phyloP scores from a whole-genome alignment of 352 stramenopile species.

The Thalassiosira hispida region DNA sequence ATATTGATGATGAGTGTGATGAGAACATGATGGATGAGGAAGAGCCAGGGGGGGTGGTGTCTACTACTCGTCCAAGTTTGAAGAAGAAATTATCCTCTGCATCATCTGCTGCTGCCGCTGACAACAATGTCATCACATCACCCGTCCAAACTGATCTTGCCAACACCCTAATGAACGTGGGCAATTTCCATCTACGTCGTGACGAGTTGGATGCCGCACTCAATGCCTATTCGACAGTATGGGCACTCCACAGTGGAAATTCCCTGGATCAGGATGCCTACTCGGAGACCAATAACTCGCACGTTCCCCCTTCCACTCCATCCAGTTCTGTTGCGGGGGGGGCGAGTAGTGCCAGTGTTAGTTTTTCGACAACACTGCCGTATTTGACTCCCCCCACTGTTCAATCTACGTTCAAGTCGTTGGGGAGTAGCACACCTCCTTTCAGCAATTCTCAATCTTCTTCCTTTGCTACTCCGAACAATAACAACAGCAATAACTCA shows the following conservation, averaged over 20 bases:
- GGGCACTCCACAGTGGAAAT: slow-evolving; percentile 15
- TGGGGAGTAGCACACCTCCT: too few species aligned
- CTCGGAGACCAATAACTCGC: background rate
- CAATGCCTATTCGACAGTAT: slow-evolving; percentile 33
- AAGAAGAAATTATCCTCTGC: too few species aligned
- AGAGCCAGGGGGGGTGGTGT: too few species aligned
- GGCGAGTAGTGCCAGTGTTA: background rate
- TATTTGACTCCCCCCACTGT: background rate
- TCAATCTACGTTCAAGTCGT: background rate
- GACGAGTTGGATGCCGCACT: slow-evolving; percentile 33
- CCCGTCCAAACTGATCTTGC: background rate
- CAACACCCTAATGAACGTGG: slow-evolving; percentile 34
- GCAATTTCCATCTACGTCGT: slow-evolving; percentile 30
- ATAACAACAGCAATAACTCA: background rate
- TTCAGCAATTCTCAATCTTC: background rate
- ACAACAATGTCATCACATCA: background rate
- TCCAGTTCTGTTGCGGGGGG: background rate
- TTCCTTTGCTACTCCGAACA: background rate
- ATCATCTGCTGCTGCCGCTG: too few species aligned
- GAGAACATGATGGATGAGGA: too few species aligned
- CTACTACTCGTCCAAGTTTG: too few species aligned
- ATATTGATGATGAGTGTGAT: too few species aligned
- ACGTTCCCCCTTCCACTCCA: background rate
- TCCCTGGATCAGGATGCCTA: background rate
- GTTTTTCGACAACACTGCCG: background rate